A percentile compares a stretch with the other conserved stretches of the same genome.
Conservation (phyloP, 1,139 yeast species). For the Geotrichum aggregatum region DNA sequence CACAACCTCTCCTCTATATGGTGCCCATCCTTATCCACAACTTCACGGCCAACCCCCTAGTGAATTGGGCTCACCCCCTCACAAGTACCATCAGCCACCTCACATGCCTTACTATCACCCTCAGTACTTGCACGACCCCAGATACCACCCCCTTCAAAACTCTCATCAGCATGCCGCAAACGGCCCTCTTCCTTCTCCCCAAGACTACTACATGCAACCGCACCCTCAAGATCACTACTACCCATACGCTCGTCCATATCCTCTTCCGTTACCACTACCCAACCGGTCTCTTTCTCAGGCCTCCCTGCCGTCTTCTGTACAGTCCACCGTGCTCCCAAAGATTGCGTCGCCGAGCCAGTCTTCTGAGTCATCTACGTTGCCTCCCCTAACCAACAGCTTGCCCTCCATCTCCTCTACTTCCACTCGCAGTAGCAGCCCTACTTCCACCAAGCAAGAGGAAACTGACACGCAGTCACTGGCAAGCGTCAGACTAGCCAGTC, state of each 20-base stretch:
- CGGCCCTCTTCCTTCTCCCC: conserved; percentile 5
- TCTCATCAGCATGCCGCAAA: background rate
- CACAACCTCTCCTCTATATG: conserved; percentile 27
- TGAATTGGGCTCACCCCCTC: conserved; percentile 1
- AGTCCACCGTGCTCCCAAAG: no score
- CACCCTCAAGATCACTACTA: conserved; percentile 1
- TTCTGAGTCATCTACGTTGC: background rate
- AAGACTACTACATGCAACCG: background rate
- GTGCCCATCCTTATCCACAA: background rate
- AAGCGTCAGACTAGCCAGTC: background rate
- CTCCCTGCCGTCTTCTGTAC: no score
- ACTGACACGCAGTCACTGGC: background rate
- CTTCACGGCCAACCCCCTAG: background rate
- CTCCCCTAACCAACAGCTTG: background rate
- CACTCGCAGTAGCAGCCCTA: background rate
- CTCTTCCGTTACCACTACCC: background rate
- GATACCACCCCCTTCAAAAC: no score
- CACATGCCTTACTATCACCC: conserved; percentile 8
- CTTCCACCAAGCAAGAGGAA: background rate
- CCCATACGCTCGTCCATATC: background rate
- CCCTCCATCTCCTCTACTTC: background rate
- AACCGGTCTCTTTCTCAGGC: background rate
- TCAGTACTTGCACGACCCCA: background rate
- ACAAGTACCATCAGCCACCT: conserved; percentile 2
- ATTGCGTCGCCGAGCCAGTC: background rate